phyloP scores from a whole-genome alignment of 1,139 yeast species.

The Saccharomycopsis hybrid region DNA sequence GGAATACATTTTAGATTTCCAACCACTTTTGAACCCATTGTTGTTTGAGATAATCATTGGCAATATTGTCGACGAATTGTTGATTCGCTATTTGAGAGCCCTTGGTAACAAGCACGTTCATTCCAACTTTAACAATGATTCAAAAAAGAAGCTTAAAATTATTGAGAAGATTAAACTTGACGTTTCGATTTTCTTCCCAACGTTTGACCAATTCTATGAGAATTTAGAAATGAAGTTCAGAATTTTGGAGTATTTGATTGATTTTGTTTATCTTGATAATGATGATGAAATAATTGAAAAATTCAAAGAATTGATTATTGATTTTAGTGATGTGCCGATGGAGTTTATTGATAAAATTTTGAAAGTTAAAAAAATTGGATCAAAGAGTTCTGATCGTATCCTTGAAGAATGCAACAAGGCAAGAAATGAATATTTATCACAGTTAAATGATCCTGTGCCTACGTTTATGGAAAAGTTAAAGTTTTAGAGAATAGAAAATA shows the following conservation, averaged over 20 bases:
- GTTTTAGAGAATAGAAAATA: slow-evolving; percentile 1
- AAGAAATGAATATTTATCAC: slow-evolving; percentile 19
- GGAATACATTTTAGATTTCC: slow-evolving; percentile 66
- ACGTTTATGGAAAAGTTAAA: slow-evolving; percentile 19
- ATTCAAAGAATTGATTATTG: slow-evolving; percentile 51
- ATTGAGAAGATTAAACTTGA: slow-evolving; percentile 60
- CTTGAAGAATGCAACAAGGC: slow-evolving; percentile 20
- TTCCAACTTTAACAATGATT: slow-evolving; percentile 30
- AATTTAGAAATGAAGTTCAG: slow-evolving; percentile 45
- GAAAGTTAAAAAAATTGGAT: slow-evolving; percentile 32
- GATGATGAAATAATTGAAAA: slow-evolving; percentile 47
- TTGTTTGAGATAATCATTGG: slow-evolving; percentile 48
- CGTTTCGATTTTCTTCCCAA: slow-evolving; percentile 55
- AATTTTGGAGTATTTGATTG: slow-evolving; percentile 68
- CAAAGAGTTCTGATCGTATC: slow-evolving; percentile 15
- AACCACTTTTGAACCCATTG: slow-evolving; percentile 40
- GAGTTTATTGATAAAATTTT: slow-evolving; percentile 53
- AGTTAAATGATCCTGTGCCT: slow-evolving; percentile 16
- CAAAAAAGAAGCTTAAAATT: slow-evolving; percentile 41
- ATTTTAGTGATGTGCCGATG: slow-evolving; percentile 61
- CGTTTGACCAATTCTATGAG: slow-evolving; percentile 40
- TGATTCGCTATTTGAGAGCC: slow-evolving; percentile 42
- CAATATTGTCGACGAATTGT: slow-evolving; percentile 43
- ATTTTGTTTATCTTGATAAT: slow-evolving; percentile 51
- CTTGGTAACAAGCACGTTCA: slow-evolving; percentile 35